Base-by-base conservation (phyloP, 306 rosid genomes). In the Cicer cuneatum region DNA sequence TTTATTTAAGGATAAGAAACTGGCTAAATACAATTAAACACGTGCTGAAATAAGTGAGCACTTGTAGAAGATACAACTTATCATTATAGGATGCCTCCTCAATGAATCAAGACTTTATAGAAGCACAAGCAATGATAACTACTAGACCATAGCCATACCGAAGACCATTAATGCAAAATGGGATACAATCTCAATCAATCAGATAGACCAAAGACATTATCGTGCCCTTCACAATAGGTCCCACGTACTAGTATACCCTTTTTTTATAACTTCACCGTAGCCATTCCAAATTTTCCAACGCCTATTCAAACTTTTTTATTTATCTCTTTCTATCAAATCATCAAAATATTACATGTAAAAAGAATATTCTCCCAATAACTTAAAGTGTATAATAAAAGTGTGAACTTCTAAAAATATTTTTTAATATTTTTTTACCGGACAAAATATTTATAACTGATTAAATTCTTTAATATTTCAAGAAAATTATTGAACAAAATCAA, bases 11-110 rank as follows among this genome's bases (percentile, higher is more conserved):
- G 41, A 58, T 57, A 29, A 48, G 43, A 69, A 78, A 49, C 10
- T 19, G 82, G 72, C 16, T 13, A 71, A 66, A 63, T 78, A 52
- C 82, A 78, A 71, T 71, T 51, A 41, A 78, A 40, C 77, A 13
- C 82, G 43, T 71, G 77, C 9, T 63, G 37, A 65, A 38, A 59
- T 40, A 68, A 35, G 39, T 8, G 49, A 68, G 42, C 33, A 66
- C 21, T 68, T 57, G 51, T 16, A 18, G 18, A 59, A 7, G 19
- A 7, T 33, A 12, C 42, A 57, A 6, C 65, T 10, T 29, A 21
- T 56, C 6, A 54, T 54, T 54, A 19, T 54, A 15, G 61, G 33
- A 24, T 24, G 3, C 33, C 33, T 24, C 33, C 33, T 24, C 33
- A 24, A 24, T 24, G 33, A 24, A 24, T 24, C 2, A 39, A 12